These are phyloP conservation scores for Leccinum variicolor DNA, from an alignment of 768 basidiomycete species.

Conservation along the genomic window DNA sequence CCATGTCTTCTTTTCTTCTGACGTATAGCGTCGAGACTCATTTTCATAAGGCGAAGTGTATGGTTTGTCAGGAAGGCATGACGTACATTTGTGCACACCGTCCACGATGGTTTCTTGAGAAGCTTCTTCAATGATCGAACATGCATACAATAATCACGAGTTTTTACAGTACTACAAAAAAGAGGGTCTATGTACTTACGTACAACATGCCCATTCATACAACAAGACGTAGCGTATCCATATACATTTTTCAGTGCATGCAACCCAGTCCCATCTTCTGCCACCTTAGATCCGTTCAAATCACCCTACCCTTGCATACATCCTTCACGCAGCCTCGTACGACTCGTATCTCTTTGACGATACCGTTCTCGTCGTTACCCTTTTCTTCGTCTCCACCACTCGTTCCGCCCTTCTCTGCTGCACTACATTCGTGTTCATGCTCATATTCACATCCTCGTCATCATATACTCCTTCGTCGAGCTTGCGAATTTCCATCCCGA, in stretches of 20 bases:
- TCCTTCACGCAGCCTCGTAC: neutral
- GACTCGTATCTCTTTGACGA: slow-evolving; percentile 60
- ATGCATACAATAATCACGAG: neutral
- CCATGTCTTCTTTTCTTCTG: no score
- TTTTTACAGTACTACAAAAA: no score
- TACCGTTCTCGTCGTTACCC: slow-evolving; percentile 41
- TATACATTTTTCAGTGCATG: neutral
- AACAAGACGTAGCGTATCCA: neutral
- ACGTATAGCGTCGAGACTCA: no score
- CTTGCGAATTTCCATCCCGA: slow-evolving; percentile 65
- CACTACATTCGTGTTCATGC: neutral
- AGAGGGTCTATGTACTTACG: neutral
- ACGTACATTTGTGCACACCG: neutral
- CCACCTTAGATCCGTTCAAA: neutral
- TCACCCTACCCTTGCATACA: neutral
- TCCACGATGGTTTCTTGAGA: neutral
- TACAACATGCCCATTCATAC: neutral
- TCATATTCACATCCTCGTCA: slow-evolving; percentile 17
- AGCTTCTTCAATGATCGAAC: neutral
- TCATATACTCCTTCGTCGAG: slow-evolving; percentile 57
- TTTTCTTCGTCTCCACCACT: slow-evolving; percentile 58
- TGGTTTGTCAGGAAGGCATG: neutral
- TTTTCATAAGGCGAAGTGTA: neutral
- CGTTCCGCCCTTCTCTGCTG: slow-evolving; percentile 40
- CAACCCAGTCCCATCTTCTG: neutral